Evolutionary conservation across 169 alveolate genomes (phyloP).

Genomic region (Condylostoma magnum): DNA sequence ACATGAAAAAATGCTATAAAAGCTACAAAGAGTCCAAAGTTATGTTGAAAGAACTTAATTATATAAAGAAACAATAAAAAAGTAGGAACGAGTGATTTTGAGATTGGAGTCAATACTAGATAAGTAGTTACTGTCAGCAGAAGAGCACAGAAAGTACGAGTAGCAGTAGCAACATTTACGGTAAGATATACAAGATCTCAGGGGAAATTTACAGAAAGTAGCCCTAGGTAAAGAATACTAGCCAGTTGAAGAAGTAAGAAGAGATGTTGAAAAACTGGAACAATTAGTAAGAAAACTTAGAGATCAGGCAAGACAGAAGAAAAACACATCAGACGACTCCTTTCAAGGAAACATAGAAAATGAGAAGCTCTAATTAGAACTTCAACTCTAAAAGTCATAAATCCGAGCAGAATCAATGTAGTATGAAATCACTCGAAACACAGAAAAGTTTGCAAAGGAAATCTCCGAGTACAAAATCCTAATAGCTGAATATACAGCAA

Average conservation of each 20-base stretch:
- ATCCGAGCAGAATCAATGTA: slow-evolving; percentile 78
- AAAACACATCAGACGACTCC: slow-evolving; percentile 76
- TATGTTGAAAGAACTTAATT: slow-evolving; percentile 71
- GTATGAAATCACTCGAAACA: slow-evolving; percentile 74
- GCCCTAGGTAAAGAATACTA: slow-evolving; percentile 58
- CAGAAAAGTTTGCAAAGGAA: slow-evolving; percentile 82
- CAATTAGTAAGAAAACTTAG: slow-evolving; percentile 69
- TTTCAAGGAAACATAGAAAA: slow-evolving; percentile 67
- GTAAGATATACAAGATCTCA: slow-evolving; percentile 76
- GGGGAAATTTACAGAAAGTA: slow-evolving; percentile 58
- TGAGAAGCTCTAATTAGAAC: slow-evolving; percentile 82
- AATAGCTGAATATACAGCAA: too few species aligned
- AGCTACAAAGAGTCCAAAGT: slow-evolving; percentile 58
- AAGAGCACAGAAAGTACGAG: slow-evolving; percentile 77
- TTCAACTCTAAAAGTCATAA: slow-evolving; percentile 76
- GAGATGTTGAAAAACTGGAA: slow-evolving; percentile 73
- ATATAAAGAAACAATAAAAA: slow-evolving; percentile 84
- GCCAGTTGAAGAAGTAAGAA: slow-evolving; percentile 62
- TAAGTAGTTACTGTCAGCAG: slow-evolving; percentile 77
- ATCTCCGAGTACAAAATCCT: slow-evolving; percentile 69
- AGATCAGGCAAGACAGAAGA: slow-evolving; percentile 67
- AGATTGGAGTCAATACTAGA: slow-evolving; percentile 82
- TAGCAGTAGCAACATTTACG: slow-evolving; percentile 75
- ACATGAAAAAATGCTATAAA: slow-evolving; percentile 70
- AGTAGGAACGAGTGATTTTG: slow-evolving; percentile 83